These are phyloP conservation scores for Pugionium cornutum DNA, from an alignment of 345 rosid genomes.

Conservation along the genomic window DNA sequence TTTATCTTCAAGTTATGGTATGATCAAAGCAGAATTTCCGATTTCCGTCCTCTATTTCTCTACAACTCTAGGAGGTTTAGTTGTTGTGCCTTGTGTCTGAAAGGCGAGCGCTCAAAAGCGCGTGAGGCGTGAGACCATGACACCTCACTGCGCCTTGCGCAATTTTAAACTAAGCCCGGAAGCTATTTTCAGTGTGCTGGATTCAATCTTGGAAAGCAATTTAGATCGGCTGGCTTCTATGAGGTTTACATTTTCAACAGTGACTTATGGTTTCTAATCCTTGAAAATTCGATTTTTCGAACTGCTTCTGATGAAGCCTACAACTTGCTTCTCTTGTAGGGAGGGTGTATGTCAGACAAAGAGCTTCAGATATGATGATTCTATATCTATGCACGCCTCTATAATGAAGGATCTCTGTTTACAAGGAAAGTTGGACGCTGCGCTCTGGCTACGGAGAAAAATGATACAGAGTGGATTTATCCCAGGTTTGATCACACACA, in stretches of 20 bases:
- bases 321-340: conserved; percentile 46
- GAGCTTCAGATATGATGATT: conserved; percentile 37
- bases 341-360: conserved; percentile 46
- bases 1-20: no score
- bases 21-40: no score
- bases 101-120: no score
- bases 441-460: conserved; percentile 59
- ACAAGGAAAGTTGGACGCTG: conserved; percentile 66
- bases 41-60: no score
- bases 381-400: conserved; percentile 29
- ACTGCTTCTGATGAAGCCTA: conserved; percentile 10
- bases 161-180: conserved; percentile 20
- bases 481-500: conserved; percentile 66
- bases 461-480: conserved; percentile 52
- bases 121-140: no score
- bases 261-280: not conserved
- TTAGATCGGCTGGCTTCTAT: conserved; percentile 65
- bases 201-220: conserved; percentile 60
- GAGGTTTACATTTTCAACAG: conserved; percentile 43
- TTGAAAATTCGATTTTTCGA: not conserved
- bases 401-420: conserved; percentile 56
- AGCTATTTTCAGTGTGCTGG: conserved; percentile 54
- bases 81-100: no score
- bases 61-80: no score
- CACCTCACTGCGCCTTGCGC: no score